Percentiles rank a stretch among this genome's conserved stretches.
Evolutionary conservation across 306 rosid genomes (phyloP).

Genomic region (Dalbergia oliveri): DNA sequence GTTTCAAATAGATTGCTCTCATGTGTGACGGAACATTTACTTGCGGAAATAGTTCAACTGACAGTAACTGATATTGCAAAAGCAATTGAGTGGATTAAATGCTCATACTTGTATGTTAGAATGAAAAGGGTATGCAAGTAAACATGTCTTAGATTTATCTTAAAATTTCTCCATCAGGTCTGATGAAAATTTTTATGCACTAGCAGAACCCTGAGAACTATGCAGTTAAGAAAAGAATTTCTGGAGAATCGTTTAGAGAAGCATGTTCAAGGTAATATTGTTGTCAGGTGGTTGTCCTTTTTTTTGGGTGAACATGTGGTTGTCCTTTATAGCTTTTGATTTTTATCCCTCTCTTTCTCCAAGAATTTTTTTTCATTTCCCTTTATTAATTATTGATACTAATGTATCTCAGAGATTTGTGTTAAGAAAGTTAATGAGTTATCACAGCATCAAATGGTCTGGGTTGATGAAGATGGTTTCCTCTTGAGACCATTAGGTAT

Average conservation of each 20-base stretch:
- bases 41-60: slow-evolving; percentile 96
- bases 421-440: slow-evolving; percentile 86
- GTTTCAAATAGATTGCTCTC: slow-evolving; percentile 72
- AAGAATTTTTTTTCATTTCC: neutral
- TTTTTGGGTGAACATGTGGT: neutral
- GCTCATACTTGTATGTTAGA: slow-evolving; percentile 86
- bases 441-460: slow-evolving; percentile 78
- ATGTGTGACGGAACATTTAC: slow-evolving; percentile 93
- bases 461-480: slow-evolving; percentile 97
- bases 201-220: slow-evolving; percentile 81
- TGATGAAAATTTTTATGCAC: slow-evolving; percentile 31
- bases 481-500: slow-evolving; percentile 93
- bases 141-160: slow-evolving; percentile 28
- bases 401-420: slow-evolving; percentile 70
- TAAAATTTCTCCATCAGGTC: slow-evolving; percentile 37
- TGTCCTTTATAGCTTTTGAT: slow-evolving; percentile 14
- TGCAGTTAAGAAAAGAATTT: slow-evolving; percentile 69
- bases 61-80: slow-evolving; percentile 84
- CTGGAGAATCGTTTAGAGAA: slow-evolving; percentile 66
- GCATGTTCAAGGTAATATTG: slow-evolving; percentile 79
- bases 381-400: slow-evolving; percentile 38
- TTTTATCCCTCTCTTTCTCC: slow-evolving; percentile 26
- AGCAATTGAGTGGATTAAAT: slow-evolving; percentile 97
- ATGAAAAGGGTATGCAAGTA: slow-evolving; percentile 78
- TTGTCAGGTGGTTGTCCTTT: neutral